Conservation (phyloP, 1,284 basidiomycete genomes). For the Flammula alnicola region DNA sequence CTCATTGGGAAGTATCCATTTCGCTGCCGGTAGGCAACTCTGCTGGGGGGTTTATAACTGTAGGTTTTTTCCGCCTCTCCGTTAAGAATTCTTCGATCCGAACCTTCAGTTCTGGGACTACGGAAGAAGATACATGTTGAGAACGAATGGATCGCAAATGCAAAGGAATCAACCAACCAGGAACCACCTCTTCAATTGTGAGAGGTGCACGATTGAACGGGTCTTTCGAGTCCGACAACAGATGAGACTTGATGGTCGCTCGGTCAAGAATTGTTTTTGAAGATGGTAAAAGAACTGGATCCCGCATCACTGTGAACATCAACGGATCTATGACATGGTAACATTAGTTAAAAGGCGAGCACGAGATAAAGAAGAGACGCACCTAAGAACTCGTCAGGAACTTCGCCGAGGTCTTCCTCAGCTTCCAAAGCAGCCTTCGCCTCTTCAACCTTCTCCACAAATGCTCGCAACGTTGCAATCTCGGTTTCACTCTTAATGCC, state of each 20-base stretch:
- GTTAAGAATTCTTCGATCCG: constrained; percentile 50
- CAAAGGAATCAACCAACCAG: constrained; percentile 51
- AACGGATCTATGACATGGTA: constrained; percentile 78
- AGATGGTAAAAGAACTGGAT: constrained; percentile 91
- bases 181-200: constrained; percentile 78
- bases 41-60: constrained; percentile 14
- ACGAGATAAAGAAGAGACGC: constrained; percentile 28
- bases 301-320: constrained; percentile 94
- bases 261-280: constrained; percentile 86
- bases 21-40: constrained; percentile 6
- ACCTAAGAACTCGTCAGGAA: constrained; percentile 97
- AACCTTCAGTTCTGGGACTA: constrained; percentile 49
- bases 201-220: constrained; percentile 90
- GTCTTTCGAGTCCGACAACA: constrained; percentile 90
- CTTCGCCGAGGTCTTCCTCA: constrained; percentile 92
- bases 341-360: constrained; percentile 13
- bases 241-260: constrained; percentile 93
- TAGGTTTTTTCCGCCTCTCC: constrained; percentile 41
- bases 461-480: constrained; percentile 71
- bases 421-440: constrained; percentile 78
- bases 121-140: constrained; percentile 5
- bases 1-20: constrained; percentile 20
- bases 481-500: constrained; percentile 83
- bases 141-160: background rate
- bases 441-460: constrained; percentile 87